Evolutionary conservation across 805 yeast genomes (phyloP).

Genomic region (Metschnikowia cubensis): DNA sequence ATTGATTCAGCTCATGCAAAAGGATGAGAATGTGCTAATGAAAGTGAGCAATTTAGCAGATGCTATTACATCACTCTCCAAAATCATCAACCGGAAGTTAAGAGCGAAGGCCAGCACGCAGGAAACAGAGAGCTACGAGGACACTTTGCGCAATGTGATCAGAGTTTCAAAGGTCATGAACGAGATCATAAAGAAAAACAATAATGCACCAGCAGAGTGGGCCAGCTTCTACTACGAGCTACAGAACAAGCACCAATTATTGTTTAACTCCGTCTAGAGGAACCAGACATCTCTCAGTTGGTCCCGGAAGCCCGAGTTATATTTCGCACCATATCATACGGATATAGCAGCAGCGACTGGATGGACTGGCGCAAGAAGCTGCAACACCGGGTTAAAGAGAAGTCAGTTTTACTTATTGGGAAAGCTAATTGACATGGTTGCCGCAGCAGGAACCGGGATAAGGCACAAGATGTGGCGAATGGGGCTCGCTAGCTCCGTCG

Average conservation of each 20-base stretch:
- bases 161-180: conserved; percentile 26
- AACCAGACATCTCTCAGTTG: background rate
- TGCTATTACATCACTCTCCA: conserved; percentile 33
- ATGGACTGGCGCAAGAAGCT: background rate
- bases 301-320: background rate
- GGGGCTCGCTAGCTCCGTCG: background rate
- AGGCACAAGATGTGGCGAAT: background rate
- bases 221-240: conserved; percentile 15
- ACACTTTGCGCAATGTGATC: conserved; percentile 35
- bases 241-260: conserved; percentile 16
- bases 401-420: no score
- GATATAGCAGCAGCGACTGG: background rate
- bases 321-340: background rate
- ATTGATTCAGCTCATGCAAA: conserved; percentile 29
- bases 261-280: conserved; percentile 11
- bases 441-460: background rate
- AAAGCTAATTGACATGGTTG: background rate
- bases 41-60: conserved; percentile 25
- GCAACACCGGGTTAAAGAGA: background rate
- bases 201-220: conserved; percentile 16
- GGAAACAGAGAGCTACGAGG: conserved; percentile 56
- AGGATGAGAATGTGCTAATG: conserved; percentile 23
- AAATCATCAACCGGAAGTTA: conserved; percentile 43
- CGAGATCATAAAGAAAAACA: conserved; percentile 6
- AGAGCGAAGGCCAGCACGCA: conserved; percentile 65